phyloP scores from a whole-genome alignment of 768 basidiomycete genomes.

The Leccinum subgranulosum region DNA sequence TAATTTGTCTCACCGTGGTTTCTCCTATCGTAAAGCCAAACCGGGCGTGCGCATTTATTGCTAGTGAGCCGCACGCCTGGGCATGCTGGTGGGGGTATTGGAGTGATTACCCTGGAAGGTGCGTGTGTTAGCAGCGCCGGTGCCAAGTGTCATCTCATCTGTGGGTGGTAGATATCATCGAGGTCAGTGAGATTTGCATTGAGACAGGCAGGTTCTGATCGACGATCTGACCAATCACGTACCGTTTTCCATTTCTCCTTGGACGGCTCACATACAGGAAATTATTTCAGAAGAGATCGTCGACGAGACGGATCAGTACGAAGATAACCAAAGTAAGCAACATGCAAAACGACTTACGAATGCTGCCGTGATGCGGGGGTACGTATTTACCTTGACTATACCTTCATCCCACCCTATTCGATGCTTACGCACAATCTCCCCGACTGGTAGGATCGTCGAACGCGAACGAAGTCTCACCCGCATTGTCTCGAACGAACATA shows the following conservation, averaged over 20 bases:
- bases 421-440: background rate
- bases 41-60: constrained; percentile 89
- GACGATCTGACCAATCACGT: background rate
- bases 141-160: background rate
- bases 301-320: constrained; percentile 89
- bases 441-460: constrained; percentile 48
- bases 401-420: background rate
- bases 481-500: constrained; percentile 28
- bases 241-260: background rate
- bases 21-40: constrained; percentile 79
- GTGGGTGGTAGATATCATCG: constrained; percentile 60
- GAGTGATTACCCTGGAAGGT: constrained; percentile 90
- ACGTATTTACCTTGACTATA: constrained; percentile 1
- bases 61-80: constrained; percentile 86
- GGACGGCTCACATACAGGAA: constrained; percentile 49
- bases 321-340: constrained; percentile 81
- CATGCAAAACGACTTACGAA: constrained; percentile 69
- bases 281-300: constrained; percentile 96
- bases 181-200: constrained; percentile 35
- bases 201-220: background rate
- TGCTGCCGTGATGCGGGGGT: constrained; percentile 79
- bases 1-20: background rate
- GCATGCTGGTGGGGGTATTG: constrained; percentile 76
- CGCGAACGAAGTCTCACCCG: constrained; percentile 40
- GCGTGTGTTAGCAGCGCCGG: constrained; percentile 1